These are phyloP conservation scores for Nicotiana benthamiana DNA, from an alignment of 257 asterid genomes.

Conservation along the genomic window DNA sequence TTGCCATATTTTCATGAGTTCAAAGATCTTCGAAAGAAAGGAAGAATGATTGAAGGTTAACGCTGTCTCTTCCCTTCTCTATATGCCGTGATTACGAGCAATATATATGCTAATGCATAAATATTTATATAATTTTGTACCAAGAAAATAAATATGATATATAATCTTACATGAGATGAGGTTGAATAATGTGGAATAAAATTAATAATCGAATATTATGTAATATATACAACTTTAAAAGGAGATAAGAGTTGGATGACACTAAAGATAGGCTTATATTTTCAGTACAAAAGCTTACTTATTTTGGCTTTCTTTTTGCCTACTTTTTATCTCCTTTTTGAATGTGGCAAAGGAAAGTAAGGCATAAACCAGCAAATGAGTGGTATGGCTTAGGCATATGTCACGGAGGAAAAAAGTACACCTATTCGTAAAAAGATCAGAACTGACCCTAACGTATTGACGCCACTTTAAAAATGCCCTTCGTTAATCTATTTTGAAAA, in stretches of 20 bases:
- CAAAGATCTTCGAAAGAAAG: background rate
- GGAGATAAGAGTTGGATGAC: constrained; percentile 17
- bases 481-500: no score
- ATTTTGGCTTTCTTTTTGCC: constrained; percentile 37
- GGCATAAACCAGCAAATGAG: constrained; percentile 44
- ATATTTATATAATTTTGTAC: background rate
- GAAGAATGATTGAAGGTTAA: background rate
- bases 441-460: no score
- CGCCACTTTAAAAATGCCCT: no score
- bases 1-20: constrained; percentile 34
- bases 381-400: constrained; percentile 32
- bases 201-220: background rate
- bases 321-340: background rate
- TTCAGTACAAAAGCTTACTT: constrained; percentile 30
- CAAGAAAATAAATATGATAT: no score
- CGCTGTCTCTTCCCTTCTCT: no score
- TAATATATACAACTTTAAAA: background rate
- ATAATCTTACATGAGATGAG: background rate
- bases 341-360: constrained; percentile 24
- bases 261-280: constrained; percentile 19
- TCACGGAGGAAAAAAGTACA: constrained; percentile 9
- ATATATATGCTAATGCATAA: no score
- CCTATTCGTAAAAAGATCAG: no score
- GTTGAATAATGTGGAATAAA: background rate
- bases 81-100: no score